Base-by-base conservation (phyloP, 768 basidiomycete genomes). In the Paxillus involutus region DNA sequence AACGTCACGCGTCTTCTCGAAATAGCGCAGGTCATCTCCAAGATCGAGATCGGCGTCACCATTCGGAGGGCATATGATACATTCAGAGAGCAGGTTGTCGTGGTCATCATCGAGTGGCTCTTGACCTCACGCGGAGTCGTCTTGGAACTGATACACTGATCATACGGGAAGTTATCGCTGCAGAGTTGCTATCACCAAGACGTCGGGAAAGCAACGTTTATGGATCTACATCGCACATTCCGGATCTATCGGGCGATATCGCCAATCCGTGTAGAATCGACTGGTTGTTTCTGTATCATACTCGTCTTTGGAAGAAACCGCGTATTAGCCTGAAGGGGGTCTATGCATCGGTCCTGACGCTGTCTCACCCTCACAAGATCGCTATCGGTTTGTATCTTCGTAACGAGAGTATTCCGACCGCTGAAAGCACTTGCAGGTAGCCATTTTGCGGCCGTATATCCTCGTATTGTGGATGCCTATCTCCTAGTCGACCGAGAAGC, bases 401-500 rank as follows among this genome's bases (percentile, higher is more conserved):
- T 32, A 3, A 4, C 43, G 21, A 42, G 36, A 47, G 26, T 26
- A 60, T 8, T 21, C 12, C 8, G 8, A 30, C 5, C 26, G 10
- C 57, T 66, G 21, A 62, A n/a, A 11, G 41, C 13, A 14, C 40
- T 45, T 24, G 13, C 52, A 94, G 93, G 91, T 11, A 84, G 87
- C 6, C 89, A 88, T 60, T 94, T 94, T 67, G 88, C 91, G 0
- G 81, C 80, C 49, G 84, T 92, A 10, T 99, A 98, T 71, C 87
- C 87, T 52, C 80, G 86, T 60, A 78, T 98, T 46, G 89, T 95
- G 61, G 91, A 96, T 60, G 84, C 92, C 2, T 98, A 95, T 71
- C 84, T 98, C 9, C 83, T 96, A 43, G 83, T 90, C 19, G 97
- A 98, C 62, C 83, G 95, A 12, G 96, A 99, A 67, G 88, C 91